A percentile compares a stretch with the other conserved stretches of the same genome.
These are phyloP conservation scores for Tylopilus plumbeoviolaceoides DNA, from an alignment of 768 basidiomycete genomes.

Conservation along the genomic window DNA sequence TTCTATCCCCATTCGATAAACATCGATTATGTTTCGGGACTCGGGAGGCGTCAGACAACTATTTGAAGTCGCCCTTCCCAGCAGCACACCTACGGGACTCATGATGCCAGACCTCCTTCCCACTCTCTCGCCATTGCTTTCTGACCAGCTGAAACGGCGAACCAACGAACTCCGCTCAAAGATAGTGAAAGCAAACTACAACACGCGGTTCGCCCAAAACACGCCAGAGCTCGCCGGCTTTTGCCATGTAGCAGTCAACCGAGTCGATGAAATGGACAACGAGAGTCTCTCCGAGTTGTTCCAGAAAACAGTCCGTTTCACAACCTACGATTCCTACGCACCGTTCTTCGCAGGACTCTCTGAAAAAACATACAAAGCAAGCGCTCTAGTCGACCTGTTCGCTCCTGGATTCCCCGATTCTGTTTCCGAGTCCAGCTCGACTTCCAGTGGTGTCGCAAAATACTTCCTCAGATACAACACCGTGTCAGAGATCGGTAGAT, in stretches of 20 bases:
- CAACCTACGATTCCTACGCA: constrained; percentile 14
- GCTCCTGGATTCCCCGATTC: constrained; percentile 20
- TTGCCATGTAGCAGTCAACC: background rate
- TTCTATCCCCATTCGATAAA: no score
- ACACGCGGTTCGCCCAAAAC: constrained; percentile 3
- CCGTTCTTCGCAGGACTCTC: constrained; percentile 9
- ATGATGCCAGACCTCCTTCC: constrained; percentile 1
- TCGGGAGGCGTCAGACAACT: no score
- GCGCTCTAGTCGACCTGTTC: constrained; percentile 6
- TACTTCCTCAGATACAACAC: constrained; percentile 7
- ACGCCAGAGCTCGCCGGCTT: constrained; percentile 6
- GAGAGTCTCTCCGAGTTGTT: constrained; percentile 4
- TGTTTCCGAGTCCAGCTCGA: constrained; percentile 14
- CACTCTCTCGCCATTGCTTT: background rate
- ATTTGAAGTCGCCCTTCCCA: no score
- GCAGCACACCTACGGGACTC: no score
- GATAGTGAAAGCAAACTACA: constrained; percentile 2
- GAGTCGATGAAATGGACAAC: background rate
- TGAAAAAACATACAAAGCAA: constrained; percentile 4
- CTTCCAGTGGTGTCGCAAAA: constrained; percentile 16
- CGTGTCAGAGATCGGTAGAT: background rate
- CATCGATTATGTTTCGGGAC: no score
- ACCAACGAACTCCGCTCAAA: background rate
- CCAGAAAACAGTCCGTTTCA: constrained; percentile 9
- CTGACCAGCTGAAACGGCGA: background rate